Evolutionary conservation across 169 alveolate species (phyloP), one percentile per base, ranked within the genome.

Genomic region (Plasmodium chabaudi): DNA sequence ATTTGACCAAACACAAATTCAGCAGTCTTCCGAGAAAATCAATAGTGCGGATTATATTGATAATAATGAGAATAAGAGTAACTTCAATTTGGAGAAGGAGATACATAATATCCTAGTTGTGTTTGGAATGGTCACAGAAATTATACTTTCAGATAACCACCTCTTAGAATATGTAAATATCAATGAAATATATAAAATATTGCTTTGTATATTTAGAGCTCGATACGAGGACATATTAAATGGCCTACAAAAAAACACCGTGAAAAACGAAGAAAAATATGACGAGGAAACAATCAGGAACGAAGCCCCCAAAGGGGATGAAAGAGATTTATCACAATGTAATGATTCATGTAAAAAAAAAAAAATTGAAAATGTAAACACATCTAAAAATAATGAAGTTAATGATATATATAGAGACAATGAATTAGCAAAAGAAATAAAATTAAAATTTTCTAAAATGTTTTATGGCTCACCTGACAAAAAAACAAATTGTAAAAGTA

Each of bases 121-220:
- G 21, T 10, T 79, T 34, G 89, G 89, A 27, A 23, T 79, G 10
- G 23, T 79, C 63, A 59, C 71, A 51, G 82, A 79, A 42, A 60
- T 34, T 15, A 67, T 79, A 57, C 89, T 79, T 23, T 21, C 34
- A 46, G 89, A 79, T 60, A 65, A 79, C 27, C 21, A 79, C 46
- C n/a, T 64, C 34, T 70, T 79, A 15, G 89, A 65, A 60, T 53
- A 21, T 25, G 89, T 79, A 13, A 79, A 39, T 23, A 64, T 79
- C 23, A 79, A 79, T 27, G 82, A 79, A 46, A 79, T 79, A 21
- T 67, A 79, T 60, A 79, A 60, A 67, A 79, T 71, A 51, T 42
- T 79, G 49, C 67, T 42, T 69, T 55, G 9, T 42, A 15, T 79
- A 10, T 70, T 79, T 17, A 79, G 53, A 60, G 23, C 57, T 34